These are phyloP conservation scores for Colletotrichum cereale DNA, from an alignment of 2,329 filamentous ascomycete genomes.

Conservation along the genomic window DNA sequence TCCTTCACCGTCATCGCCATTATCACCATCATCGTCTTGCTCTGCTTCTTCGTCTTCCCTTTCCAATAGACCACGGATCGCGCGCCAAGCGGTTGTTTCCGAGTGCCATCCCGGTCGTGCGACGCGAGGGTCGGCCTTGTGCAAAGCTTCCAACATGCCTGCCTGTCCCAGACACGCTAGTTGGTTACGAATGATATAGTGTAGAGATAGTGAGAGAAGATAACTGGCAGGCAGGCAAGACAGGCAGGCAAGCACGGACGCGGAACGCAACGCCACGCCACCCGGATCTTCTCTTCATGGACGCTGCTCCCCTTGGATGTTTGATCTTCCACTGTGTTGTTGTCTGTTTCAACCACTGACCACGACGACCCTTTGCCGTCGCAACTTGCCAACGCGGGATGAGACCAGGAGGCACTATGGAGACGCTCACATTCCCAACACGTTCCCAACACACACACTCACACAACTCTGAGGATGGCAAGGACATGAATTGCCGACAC, in stretches of 20 bases:
- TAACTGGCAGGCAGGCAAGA: neutral
- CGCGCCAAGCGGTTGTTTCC: slow-evolving; percentile 40
- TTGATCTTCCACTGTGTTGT: slow-evolving; percentile 32
- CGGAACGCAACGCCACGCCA: neutral
- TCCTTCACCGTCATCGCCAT: no score
- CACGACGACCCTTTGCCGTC: slow-evolving; percentile 18
- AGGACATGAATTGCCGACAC: slow-evolving; percentile 6
- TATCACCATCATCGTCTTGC: neutral
- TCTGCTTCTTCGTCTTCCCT: neutral
- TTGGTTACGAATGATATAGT: neutral
- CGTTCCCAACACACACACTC: neutral
- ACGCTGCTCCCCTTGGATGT: slow-evolving; percentile 22
- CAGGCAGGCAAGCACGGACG: neutral
- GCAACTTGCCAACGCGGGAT: neutral
- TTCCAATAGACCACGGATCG: slow-evolving; percentile 31
- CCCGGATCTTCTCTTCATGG: slow-evolving; percentile 17
- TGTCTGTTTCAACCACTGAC: slow-evolving; percentile 34
- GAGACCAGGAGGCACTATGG: neutral
- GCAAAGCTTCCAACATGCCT: slow-evolving; percentile 37
- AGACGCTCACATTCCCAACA: neutral
- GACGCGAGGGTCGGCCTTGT: slow-evolving; percentile 39
- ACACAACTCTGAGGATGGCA: neutral
- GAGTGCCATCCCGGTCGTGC: slow-evolving; percentile 34
- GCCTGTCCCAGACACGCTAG: slow-evolving; percentile 15
- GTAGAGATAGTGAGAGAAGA: neutral